Evolutionary conservation across 306 rosid genomes (phyloP), one percentile per base, ranked within the genome.

Genomic region (Prunus armeniaca): DNA sequence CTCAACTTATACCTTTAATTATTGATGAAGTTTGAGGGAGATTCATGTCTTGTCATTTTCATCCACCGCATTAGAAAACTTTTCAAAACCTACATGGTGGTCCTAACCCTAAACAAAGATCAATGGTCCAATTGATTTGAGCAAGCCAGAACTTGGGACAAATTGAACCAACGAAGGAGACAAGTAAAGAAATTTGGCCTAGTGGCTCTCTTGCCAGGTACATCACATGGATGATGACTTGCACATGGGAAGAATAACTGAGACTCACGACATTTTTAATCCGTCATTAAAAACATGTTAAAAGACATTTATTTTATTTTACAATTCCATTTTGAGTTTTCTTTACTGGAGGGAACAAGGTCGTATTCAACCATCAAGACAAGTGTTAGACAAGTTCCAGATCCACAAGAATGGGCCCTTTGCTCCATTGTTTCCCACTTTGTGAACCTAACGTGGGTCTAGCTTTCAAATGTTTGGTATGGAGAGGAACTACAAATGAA

Each of bases 401-500:
- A 87, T 78, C 79, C 76, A 76, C 79, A 60, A 65, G 66, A 49
- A 41, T 75, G 89, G 96, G 87, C 86, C 90, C 91, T 77, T 18
- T 82, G 88, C 90, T 74, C 85, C 87, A 68, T 76, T 86, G 97
- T 85, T 89, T 88, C 90, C 92, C 97, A 84, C 91, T 84, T 81
- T 34, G 56, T 83, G 70, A 78, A 77, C 85, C 90, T 84, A 83
- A 85, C 87, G 84, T 82, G 86, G 76, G 82, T 8, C 71, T 79
- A 22, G 77, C 73, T 78, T 83, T 79, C 81, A 78, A 79, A 65
- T 74, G 74, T 70, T 71, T 78, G 76, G 78, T 65, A 69, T 65
- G 75, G 58, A 60, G 20, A 27, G 70, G 58, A 72, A 55, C 65
- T 52, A 78, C 17, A 76, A 62, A 74, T 46, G 24, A 22, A 22